Evolutionary conservation across 495 filamentous ascomycete genomes (phyloP), one percentile per base, ranked within the genome.

Genomic region (Venustampulla echinocandica): DNA sequence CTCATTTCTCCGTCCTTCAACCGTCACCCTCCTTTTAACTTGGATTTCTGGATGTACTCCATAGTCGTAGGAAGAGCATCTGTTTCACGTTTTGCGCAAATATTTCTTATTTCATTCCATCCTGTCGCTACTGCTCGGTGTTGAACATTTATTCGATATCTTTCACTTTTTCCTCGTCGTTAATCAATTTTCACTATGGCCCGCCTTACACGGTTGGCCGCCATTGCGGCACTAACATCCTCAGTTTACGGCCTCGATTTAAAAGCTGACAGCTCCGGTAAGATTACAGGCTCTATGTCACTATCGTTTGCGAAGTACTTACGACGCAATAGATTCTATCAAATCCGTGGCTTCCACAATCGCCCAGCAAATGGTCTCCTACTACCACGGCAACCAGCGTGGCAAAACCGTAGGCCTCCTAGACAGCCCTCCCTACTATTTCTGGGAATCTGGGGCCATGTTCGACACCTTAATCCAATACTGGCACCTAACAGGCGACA

Each of bases 391-490:
- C 51, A 75, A 80, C 48, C 58, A 74, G 42, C 61, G 74, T 0
- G 79, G 77, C 11, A 65, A 75, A n/a, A 73, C 73, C 2, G 76
- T 79, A 4, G 83, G 83, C 21, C 71, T 85, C 40, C 67, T 87
- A 7, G n/a, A n/a, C n/a, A 68, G 70, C 15, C 64, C 64, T 4
- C 70, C 70, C 10, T 73, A 68, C 34, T 76, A 69, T 35, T 87
- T 81, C 81, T 88, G 81, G 82, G 77, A 85, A 62, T 75, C 69
- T 25, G 82, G 82, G 27, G 79, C 76, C 28, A 76, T 85, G 63
- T 87, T 81, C 68, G 81, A 81, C 58, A 70, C 73, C 1, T 60
- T 84, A 56, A 75, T 88, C 34, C 79, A 88, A 49, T 90, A 89
- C 61, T 87, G 80, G 81, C 68, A 72, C 50, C 72, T 73, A 58